These are phyloP conservation scores for Grigorovia transvaalensis DNA, from an alignment of 805 yeast species.

Conservation along the genomic window DNA sequence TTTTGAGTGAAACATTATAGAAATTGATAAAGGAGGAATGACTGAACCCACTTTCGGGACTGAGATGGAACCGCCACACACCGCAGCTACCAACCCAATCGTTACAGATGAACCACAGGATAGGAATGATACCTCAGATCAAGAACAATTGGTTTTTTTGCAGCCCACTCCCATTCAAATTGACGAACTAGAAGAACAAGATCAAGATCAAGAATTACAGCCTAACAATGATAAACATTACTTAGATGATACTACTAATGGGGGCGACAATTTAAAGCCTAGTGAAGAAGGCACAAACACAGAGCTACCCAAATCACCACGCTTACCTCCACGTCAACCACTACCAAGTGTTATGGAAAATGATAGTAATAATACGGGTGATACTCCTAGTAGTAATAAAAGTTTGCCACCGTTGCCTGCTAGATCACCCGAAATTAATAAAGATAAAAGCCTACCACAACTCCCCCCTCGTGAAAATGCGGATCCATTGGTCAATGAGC, in stretches of 20 bases:
- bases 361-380: neutral
- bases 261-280: neutral
- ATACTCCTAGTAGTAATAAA: neutral
- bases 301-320: neutral
- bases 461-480: conserved; percentile 3
- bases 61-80: neutral
- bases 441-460: neutral
- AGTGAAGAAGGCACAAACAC: neutral
- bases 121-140: neutral
- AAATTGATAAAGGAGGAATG: neutral
- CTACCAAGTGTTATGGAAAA: neutral
- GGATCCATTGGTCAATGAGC: neutral
- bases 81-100: neutral
- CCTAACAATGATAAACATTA: neutral
- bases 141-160: neutral
- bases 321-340: neutral
- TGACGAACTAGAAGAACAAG: neutral
- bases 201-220: neutral
- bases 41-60: neutral
- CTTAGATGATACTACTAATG: neutral
- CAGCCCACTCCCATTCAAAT: neutral
- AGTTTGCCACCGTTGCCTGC: neutral
- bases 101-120: neutral
- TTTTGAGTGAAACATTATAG: conserved; percentile 3
- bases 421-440: neutral